Percentiles rank a stretch among this genome's conserved stretches.
phyloP scores from a whole-genome alignment of 2,329 filamentous ascomycete genomes.

The Colletotrichum camelliae region DNA sequence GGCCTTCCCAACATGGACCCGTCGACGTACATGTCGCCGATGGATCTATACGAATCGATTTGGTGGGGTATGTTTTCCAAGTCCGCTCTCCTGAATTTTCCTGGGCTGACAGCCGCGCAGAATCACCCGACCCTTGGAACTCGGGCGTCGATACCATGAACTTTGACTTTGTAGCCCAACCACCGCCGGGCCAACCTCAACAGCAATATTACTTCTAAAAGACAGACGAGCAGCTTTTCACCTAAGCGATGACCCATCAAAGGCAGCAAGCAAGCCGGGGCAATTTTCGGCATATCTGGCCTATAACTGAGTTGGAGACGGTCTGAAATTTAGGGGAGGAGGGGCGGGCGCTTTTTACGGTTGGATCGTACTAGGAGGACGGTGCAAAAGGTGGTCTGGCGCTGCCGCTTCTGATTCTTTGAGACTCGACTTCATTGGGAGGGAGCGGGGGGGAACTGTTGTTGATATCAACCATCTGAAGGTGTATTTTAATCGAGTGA shows the following conservation, averaged over 20 bases:
- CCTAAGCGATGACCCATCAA: background rate
- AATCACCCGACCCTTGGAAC: constrained; percentile 66
- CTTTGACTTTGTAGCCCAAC: constrained; percentile 66
- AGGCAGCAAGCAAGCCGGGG: background rate
- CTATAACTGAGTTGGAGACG: background rate
- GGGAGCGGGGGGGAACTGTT: background rate
- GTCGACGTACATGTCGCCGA: constrained; percentile 66
- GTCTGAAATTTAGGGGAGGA: background rate
- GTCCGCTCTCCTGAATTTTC: background rate
- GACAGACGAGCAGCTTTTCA: background rate
- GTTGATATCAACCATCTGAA: background rate
- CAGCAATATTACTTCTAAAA: constrained; percentile 61
- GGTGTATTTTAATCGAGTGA: background rate
- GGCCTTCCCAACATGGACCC: constrained; percentile 58
- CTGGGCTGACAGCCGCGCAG: constrained; percentile 34
- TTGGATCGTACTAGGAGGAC: background rate
- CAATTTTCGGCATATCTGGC: background rate
- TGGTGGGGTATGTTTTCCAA: constrained; percentile 64
- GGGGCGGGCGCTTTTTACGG: background rate
- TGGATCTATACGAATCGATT: constrained; percentile 72
- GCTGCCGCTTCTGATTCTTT: background rate
- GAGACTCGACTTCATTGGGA: background rate
- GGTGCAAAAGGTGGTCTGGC: background rate
- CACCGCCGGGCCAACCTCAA: constrained; percentile 61
- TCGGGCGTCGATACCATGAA: constrained; percentile 61